Percentiles rank a stretch among this genome's conserved stretches.
These are phyloP conservation scores for Aspergillus sp. DNA, from an alignment of 2,329 filamentous ascomycete species.

Conservation along the genomic window DNA sequence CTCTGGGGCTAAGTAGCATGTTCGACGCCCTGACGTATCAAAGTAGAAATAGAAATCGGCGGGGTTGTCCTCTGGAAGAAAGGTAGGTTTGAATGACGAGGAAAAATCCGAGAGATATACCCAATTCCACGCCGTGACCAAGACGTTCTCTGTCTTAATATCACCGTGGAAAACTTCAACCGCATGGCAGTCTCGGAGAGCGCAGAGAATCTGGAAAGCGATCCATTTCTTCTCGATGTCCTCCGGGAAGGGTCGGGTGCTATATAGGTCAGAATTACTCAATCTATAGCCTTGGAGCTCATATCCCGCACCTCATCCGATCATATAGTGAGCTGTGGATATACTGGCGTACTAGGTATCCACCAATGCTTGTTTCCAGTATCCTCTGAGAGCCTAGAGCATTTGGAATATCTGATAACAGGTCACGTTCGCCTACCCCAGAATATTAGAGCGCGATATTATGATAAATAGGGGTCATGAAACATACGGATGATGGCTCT, in stretches of 20 bases:
- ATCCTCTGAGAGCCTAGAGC: slow-evolving; percentile 86
- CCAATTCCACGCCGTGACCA: slow-evolving; percentile 99
- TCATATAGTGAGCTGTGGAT: slow-evolving; percentile 97
- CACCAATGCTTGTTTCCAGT: slow-evolving; percentile 86
- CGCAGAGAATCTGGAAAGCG: slow-evolving; percentile 90
- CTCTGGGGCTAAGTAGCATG: slow-evolving; percentile 94
- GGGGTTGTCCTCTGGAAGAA: slow-evolving; percentile 92
- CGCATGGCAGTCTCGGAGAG: slow-evolving; percentile 85
- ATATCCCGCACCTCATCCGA: slow-evolving; percentile 62
- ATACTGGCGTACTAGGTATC: slow-evolving; percentile 90
- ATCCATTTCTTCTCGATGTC: slow-evolving; percentile 99
- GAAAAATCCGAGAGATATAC: slow-evolving; percentile 97
- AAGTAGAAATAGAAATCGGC: slow-evolving; percentile 98
- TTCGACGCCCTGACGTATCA: slow-evolving; percentile 84
- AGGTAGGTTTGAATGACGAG: slow-evolving; percentile 89
- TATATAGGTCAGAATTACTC: slow-evolving; percentile 43
- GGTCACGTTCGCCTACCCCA: slow-evolving; percentile 69
- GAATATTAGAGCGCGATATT: slow-evolving; percentile 18
- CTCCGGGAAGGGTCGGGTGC: slow-evolving; percentile 92
- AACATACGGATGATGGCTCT: slow-evolving; percentile 70
- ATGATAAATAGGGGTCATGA: neutral
- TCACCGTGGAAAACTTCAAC: slow-evolving; percentile 92
- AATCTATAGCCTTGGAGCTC: neutral
- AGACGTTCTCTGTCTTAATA: slow-evolving; percentile 95
- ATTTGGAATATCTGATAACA: slow-evolving; percentile 82